Evolutionary conservation across 129 eudicot species (phyloP), one percentile per base, ranked within the genome.

Genomic region (Tanacetum coccineum): DNA sequence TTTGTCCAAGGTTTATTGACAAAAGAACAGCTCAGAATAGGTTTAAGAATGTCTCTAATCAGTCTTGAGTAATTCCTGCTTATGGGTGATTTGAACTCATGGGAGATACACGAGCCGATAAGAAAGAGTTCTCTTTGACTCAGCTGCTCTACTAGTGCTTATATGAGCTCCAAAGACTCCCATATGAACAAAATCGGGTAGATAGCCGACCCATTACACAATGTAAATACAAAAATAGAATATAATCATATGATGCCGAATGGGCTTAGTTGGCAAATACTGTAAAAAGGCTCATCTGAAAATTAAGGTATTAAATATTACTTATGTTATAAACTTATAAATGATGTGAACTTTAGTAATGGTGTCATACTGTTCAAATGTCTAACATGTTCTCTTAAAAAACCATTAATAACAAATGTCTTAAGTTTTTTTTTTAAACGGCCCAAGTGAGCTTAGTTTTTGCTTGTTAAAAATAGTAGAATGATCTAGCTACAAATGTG

Each of bases 121-220:
- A 93, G 82, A 78, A 93, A 89, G 76, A 81, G 87, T 47, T 86
- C 99, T 13, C 80, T n/a, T 39, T 13, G 99, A 93, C 59, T 84
- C 92, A n/a, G 99, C 96, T 44, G 89, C 95, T 12, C 42, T 93
- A 7, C 66, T 12, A 42, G 79, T 89, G 96, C 81, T n/a, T 93
- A 17, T 62, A 75, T 52, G 82, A 89, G 76, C 90, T 93, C 14
- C 78, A 84, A 70, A 53, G 69, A 70, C 85, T 22, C 44, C n/a
- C 82, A 86, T 42, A 76, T 62, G 76, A 67, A 89, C 44, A 69
- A 51, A 45, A 90, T 90, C 3, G 75, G 70, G 26, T 67, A 58
- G 53, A 22, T 47, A 58, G 42, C 59, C 26, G 10, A 10, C 46
- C 13, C 0, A 14, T 15, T 3, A 14, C 54, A 14, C 45, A 14